A percentile compares a stretch with the other conserved stretches of the same genome.
phyloP scores from a whole-genome alignment of 306 rosid genomes.

The Vicia faba region DNA sequence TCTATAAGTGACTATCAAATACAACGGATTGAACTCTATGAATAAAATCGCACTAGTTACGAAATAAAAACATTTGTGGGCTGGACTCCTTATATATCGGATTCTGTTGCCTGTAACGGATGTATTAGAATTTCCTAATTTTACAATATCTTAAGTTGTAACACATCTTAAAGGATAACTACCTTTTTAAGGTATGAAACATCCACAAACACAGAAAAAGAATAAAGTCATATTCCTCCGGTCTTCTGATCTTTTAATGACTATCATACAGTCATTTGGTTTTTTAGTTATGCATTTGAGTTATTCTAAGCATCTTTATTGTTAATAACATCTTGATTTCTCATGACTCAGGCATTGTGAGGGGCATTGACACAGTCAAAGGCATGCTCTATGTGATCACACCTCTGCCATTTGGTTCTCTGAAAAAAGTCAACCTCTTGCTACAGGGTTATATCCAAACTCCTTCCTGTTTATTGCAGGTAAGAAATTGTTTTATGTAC shows the following conservation, averaged over 20 bases:
- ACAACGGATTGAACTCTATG: conserved; percentile 1
- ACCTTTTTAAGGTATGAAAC: too few relatives aligned
- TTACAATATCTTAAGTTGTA: too few relatives aligned
- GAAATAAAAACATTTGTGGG: too few relatives aligned
- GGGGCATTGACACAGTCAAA: conserved; percentile 76
- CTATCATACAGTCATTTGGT: too few relatives aligned
- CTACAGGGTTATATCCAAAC: conserved; percentile 81
- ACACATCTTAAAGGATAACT: too few relatives aligned
- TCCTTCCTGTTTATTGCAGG: conserved; percentile 87
- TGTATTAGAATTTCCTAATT: too few relatives aligned
- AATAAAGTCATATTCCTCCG: too few relatives aligned
- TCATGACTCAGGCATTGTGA: conserved; percentile 75
- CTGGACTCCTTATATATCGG: too few relatives aligned
- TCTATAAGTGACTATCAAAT: neutral
- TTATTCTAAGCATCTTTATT: conserved; percentile 24
- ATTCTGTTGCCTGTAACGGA: too few relatives aligned
- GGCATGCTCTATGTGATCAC: conserved; percentile 78
- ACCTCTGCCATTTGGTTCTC: conserved; percentile 73
- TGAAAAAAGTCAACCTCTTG: conserved; percentile 76
- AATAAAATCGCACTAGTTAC: neutral
- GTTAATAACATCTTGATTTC: conserved; percentile 32
- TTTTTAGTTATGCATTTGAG: conserved; percentile 28
- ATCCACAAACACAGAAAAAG: too few relatives aligned
- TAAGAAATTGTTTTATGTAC: conserved; percentile 36
- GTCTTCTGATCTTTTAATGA: too few relatives aligned